Base-by-base conservation (phyloP, 768 basidiomycete species). In the Termitomyces titanicus region DNA sequence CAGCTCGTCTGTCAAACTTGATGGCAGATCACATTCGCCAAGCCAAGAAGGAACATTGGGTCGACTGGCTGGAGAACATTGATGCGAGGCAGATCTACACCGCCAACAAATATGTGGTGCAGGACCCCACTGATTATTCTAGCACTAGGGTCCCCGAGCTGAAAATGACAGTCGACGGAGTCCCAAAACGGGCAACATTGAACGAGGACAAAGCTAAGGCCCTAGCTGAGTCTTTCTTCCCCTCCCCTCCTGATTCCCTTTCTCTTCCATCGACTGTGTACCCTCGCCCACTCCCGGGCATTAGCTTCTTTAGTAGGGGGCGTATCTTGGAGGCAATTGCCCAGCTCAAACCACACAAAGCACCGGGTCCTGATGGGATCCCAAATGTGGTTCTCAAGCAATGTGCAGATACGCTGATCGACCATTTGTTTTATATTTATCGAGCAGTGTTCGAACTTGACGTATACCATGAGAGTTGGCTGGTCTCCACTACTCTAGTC, bases 391-490 rank as follows among this genome's bases (percentile, higher is more conserved):
- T 72, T 0, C 57, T 68, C n/a, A 57, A 51, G 5, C 25, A 61
- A 8, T 63, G 61, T 27, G 43, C 51, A 0, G 22, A 54, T 35
- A 4, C 57, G 2, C 53, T 65, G 0, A 51, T 51, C 2, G 59
- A 50, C 13, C 52, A 58, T 27, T 54, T 69, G 13, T 47, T 27
- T 10, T 47, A 44, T 13, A 57, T 70, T 1, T 70, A 49, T 54
- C 20, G 63, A 8, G 72, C 70, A 9, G 65, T 64, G 5, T 65
- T 73, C 50, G 42, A 57, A 6, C 64, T 73, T 1, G 39, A 62
- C 5, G 43, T 56, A 45, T 70, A 70, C 50, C 74, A 68, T 1
- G 53, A 64, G 1, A 39, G 39, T 17, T 75, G 72, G 70, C 60
- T 59, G 37, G 15, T 35, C 0, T 69, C 60, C 0, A 57, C 31